Conservation (phyloP, 257 asterid genomes). For the Plantago elongata region DNA sequence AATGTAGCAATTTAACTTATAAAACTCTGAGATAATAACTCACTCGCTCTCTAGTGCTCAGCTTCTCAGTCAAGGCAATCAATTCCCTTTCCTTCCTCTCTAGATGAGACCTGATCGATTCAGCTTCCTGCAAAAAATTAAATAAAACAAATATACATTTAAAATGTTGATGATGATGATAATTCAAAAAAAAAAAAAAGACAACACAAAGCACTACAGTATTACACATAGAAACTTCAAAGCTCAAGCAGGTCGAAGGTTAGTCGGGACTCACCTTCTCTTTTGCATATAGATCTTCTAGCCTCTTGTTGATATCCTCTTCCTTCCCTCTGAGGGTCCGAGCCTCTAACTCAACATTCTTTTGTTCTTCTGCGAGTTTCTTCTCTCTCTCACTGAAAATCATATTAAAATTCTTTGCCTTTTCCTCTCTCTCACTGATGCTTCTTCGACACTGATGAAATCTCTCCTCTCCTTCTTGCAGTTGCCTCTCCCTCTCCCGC, state of each 20-base stretch:
- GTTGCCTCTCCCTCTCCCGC: constrained; percentile 66
- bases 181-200: neutral
- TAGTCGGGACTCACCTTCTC: constrained; percentile 60
- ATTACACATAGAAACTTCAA: neutral
- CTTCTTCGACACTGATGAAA: constrained; percentile 57
- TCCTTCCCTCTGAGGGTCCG: constrained; percentile 53
- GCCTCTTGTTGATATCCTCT: constrained; percentile 43
- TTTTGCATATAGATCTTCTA: constrained; percentile 39
- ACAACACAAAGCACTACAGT: neutral
- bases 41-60: constrained; percentile 68
- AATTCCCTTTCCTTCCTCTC: constrained; percentile 65
- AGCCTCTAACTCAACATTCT: constrained; percentile 39
- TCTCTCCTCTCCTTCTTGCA: constrained; percentile 87
- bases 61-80: constrained; percentile 48
- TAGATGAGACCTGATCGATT: constrained; percentile 36
- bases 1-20: neutral
- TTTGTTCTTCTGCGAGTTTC: constrained; percentile 50
- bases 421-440: constrained; percentile 76
- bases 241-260: neutral
- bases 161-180: neutral
- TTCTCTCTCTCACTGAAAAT: constrained; percentile 48
- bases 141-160: neutral
- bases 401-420: constrained; percentile 40
- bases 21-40: constrained; percentile 31
- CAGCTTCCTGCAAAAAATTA: constrained; percentile 55